Evolutionary conservation across 257 asterid genomes (phyloP).

Genomic region (Thymus quinquecostatus): DNA sequence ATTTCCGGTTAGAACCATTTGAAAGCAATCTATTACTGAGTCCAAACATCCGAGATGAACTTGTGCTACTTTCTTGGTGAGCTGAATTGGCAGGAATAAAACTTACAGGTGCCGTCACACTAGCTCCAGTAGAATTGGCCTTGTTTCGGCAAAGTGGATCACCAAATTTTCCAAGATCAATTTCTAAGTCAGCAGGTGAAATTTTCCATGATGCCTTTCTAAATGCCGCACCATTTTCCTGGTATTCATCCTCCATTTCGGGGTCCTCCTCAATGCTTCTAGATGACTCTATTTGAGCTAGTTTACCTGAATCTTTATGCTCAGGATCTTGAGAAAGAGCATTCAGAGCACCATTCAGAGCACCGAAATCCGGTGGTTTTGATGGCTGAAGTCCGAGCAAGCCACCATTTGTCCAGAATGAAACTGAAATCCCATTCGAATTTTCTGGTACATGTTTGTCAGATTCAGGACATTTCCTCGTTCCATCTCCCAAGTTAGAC

Average conservation of each 20-base stretch:
- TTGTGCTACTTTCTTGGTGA: slow-evolving; percentile 47
- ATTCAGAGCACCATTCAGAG: slow-evolving; percentile 39
- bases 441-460: slow-evolving; percentile 55
- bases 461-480: slow-evolving; percentile 42
- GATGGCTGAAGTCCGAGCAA: slow-evolving; percentile 96
- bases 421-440: slow-evolving; percentile 50
- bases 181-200: slow-evolving; percentile 74
- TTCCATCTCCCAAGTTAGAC: slow-evolving; percentile 39
- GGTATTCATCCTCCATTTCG: slow-evolving; percentile 44
- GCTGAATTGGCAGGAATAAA: slow-evolving; percentile 38
- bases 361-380: slow-evolving; percentile 83
- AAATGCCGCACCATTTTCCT: slow-evolving; percentile 45
- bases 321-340: slow-evolving; percentile 40
- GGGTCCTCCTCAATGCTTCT: slow-evolving; percentile 37
- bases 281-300: slow-evolving; percentile 39
- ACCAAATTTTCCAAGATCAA: slow-evolving; percentile 56
- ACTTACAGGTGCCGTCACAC: slow-evolving; percentile 39
- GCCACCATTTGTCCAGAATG: slow-evolving; percentile 97
- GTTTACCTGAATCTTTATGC: slow-evolving; percentile 37
- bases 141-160: slow-evolving; percentile 39
- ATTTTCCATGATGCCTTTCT: slow-evolving; percentile 67
- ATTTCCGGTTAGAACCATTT: slow-evolving; percentile 56
- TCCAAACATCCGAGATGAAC: slow-evolving; percentile 65
- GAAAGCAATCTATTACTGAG: slow-evolving; percentile 56
- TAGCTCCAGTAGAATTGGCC: slow-evolving; percentile 39